These are phyloP conservation scores for Brassica balearica DNA, from an alignment of 441 rosid species.

Conservation along the genomic window DNA sequence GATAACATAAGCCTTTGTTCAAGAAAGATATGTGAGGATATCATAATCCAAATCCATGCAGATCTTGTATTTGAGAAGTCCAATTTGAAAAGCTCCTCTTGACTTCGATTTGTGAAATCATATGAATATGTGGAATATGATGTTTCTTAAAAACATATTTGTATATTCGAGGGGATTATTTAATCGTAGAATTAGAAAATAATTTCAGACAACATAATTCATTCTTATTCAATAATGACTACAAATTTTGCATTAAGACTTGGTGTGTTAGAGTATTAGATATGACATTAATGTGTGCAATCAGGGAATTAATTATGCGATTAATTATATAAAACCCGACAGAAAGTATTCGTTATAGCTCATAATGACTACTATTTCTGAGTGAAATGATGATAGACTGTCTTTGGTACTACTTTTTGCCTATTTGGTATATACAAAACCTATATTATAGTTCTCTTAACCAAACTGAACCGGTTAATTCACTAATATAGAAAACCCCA, in stretches of 20 bases:
- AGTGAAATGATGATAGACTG: too few species aligned
- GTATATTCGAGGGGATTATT: neutral
- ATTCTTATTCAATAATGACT: neutral
- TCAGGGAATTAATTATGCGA: neutral
- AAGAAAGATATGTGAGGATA: neutral
- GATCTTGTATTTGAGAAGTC: constrained; percentile 1
- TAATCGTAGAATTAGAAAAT: neutral
- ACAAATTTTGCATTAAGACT: neutral
- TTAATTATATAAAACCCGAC: neutral
- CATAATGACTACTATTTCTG: too few species aligned
- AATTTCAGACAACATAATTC: constrained; percentile 9
- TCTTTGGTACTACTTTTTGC: too few species aligned
- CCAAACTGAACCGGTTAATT: neutral
- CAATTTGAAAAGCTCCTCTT: neutral
- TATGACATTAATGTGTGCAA: neutral
- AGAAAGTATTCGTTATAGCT: neutral
- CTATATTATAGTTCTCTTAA: neutral
- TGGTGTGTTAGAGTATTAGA: neutral
- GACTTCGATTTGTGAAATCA: neutral
- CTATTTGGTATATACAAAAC: too few species aligned
- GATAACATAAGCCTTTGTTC: neutral
- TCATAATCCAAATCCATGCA: neutral
- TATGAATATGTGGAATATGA: neutral
- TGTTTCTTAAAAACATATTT: neutral
- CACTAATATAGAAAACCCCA: neutral